Evolutionary conservation across 306 rosid species (phyloP).

Genomic region (Quercus rubra): DNA sequence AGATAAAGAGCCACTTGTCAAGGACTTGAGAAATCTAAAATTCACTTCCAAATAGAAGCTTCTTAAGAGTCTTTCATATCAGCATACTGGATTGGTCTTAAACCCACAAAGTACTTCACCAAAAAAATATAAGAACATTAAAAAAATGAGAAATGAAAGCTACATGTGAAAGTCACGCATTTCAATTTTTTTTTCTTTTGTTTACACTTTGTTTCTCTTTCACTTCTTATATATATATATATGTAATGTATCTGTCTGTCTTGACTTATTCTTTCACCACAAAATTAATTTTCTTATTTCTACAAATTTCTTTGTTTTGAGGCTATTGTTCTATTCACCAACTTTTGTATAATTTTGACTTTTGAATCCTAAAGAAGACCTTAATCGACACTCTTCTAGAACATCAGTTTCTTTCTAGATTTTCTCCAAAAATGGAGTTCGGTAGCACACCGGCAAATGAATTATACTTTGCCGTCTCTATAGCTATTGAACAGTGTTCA

Average conservation of each 20-base stretch:
- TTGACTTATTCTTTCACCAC: not conserved
- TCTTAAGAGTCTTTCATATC: constrained; percentile 15
- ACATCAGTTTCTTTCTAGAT: not conserved
- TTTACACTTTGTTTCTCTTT: not conserved
- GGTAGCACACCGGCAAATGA: no score
- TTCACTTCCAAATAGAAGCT: not conserved
- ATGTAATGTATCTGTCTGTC: not conserved
- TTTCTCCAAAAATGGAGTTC: no score
- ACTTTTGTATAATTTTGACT: constrained; percentile 13
- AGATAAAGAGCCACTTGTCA: constrained; percentile 12
- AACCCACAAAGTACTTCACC: not conserved
- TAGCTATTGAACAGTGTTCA: not conserved
- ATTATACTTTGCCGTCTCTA: no score
- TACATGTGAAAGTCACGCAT: not conserved
- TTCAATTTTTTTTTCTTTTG: not conserved
- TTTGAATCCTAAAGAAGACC: not conserved
- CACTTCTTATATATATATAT: not conserved
- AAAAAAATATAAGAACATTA: not conserved
- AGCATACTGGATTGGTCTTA: not conserved
- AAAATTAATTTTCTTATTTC: not conserved
- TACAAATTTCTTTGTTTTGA: not conserved
- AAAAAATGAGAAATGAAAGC: not conserved
- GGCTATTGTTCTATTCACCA: not conserved
- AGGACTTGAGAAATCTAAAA: no score
- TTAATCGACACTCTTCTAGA: constrained; percentile 34